These are phyloP conservation scores for Triadica sebifera DNA, from an alignment of 345 rosid species.

Conservation along the genomic window DNA sequence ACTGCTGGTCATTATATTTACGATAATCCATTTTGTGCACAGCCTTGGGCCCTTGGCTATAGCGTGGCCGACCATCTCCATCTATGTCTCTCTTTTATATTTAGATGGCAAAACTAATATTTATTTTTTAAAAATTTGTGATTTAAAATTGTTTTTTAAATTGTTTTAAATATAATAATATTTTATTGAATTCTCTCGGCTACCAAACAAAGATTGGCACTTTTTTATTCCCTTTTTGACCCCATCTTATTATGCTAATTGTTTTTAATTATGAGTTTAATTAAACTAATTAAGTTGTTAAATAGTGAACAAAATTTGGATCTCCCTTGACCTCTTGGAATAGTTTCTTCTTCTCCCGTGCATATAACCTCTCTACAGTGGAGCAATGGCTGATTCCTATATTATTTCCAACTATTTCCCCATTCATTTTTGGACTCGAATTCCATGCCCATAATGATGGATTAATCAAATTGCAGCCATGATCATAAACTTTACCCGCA, in stretches of 20 bases:
- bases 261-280: not conserved
- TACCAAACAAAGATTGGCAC: too few species aligned
- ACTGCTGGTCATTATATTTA: too few species aligned
- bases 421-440: constrained; percentile 46
- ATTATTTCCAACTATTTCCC: constrained; percentile 24
- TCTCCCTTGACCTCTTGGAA: constrained; percentile 85
- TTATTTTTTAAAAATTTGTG: too few species aligned
- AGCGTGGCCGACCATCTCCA: too few species aligned
- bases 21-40: too few species aligned
- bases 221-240: too few species aligned
- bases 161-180: too few species aligned
- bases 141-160: too few species aligned
- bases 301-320: not conserved
- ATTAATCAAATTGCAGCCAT: constrained; percentile 56
- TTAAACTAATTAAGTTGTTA: not conserved
- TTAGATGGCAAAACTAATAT: too few species aligned
- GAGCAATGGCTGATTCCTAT: constrained; percentile 58
- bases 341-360: constrained; percentile 97
- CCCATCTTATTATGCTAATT: not conserved
- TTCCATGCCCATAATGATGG: constrained; percentile 74
- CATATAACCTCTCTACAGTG: constrained; percentile 77
- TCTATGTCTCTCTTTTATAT: too few species aligned
- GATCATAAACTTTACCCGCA: constrained; percentile 55
- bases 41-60: too few species aligned
- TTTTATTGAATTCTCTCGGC: too few species aligned